Evolutionary conservation across 1,139 yeast genomes (phyloP), one percentile per base, ranked within the genome.

Genomic region (Yamadazyma diospyri): DNA sequence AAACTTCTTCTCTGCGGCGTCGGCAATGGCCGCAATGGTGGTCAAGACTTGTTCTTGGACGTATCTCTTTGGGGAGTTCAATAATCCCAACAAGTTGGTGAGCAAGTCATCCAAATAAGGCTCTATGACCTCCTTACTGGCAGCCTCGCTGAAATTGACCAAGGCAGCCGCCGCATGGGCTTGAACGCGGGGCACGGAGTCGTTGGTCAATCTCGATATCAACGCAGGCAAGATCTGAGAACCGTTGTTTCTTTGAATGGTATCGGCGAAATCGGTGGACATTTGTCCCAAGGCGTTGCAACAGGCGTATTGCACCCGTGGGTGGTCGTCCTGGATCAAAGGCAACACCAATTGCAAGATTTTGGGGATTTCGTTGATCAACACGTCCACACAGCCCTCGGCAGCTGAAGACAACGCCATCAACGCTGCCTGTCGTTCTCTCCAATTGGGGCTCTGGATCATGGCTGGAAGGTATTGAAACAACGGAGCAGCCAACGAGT

Each of bases 131-230:
- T 84, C 94, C 53, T 86, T 85, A 5, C 88, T 66, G 3, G 98
- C 96, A 43, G 84, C 88, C 57, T 92, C 98, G 30, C 94, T 79
- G 55, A 92, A 92, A 55, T 92, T 92, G 27, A 92, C 97, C 50
- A 92, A 69, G 0, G 98, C 98, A 30, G 98, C 98, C 24, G 98
- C 97, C 11, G 97, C 98, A 55, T 92, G 98, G 0, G 97, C 88
- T 61, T 89, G 97, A 17, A 92, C 98, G 51, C 97, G 72, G 38
- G 94, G 94, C 20, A 83, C 88, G 15, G 85, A 76, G 38, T 70
- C 69, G 42, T 64, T 68, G 4, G 83, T 80, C 39, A 89, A 71
- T 68, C 77, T 87, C 3, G 94, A 81, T 37, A 89, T 85, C 44
- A 92, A 72, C 5, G 94, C 94, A 8, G 97, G 97, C 35, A 94